phyloP scores from a whole-genome alignment of 2,329 filamentous ascomycete species.

The Pestalotiopsis sp. region DNA sequence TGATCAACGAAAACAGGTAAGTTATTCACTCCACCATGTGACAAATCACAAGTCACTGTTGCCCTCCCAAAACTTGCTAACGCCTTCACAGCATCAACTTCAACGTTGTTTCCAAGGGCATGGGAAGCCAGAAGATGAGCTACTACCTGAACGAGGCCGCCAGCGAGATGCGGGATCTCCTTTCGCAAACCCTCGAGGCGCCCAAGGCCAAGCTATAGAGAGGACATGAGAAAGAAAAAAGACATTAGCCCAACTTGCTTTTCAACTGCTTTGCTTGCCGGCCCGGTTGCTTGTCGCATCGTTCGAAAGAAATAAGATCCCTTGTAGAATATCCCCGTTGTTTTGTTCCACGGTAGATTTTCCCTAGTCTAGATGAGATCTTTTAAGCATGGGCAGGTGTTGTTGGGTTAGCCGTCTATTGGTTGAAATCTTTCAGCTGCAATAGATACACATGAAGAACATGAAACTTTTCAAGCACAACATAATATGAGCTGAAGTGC shows the following conservation, averaged over 20 bases:
- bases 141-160: constrained; percentile 95
- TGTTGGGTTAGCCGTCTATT: background rate
- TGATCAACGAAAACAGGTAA: constrained; percentile 98
- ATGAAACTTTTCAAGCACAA: no score
- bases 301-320: background rate
- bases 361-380: background rate
- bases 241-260: background rate
- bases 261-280: background rate
- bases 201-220: constrained; percentile 85
- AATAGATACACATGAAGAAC: no score
- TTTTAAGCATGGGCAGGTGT: background rate
- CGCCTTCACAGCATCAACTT: constrained; percentile 76
- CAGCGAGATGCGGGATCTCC: constrained; percentile 82
- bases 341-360: background rate
- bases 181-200: constrained; percentile 76
- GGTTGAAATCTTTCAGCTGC: background rate
- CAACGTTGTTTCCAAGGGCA: constrained; percentile 92
- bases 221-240: background rate
- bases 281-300: background rate
- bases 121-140: constrained; percentile 91
- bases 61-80: constrained; percentile 11
- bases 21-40: constrained; percentile 20
- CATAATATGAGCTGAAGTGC: background rate
- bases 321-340: background rate
- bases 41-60: background rate